These are phyloP conservation scores for Mycena metata DNA, from an alignment of 768 basidiomycete species.

Conservation along the genomic window DNA sequence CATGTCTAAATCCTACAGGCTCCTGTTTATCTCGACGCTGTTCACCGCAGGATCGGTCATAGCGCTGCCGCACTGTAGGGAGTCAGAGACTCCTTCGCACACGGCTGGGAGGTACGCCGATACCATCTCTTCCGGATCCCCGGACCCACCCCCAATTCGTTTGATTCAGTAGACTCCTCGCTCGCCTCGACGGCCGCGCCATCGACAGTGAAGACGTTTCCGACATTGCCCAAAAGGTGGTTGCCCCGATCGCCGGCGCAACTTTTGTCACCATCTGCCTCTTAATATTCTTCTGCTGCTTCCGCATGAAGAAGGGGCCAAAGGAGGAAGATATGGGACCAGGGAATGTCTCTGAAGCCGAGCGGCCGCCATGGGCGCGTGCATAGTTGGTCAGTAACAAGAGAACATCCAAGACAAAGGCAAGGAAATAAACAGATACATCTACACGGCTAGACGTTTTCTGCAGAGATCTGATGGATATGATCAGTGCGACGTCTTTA, in stretches of 20 bases:
- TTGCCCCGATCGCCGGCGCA: not conserved
- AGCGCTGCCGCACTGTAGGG: not conserved
- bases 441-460: too few species aligned
- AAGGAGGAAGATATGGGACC: not conserved
- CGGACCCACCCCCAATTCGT: not conserved
- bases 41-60: not conserved
- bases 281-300: constrained; percentile 1
- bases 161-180: not conserved
- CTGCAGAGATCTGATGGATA: too few species aligned
- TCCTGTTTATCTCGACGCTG: not conserved
- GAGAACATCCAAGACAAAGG: too few species aligned
- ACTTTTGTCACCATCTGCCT: not conserved
- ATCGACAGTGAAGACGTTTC: not conserved
- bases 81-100: not conserved
- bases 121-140: not conserved
- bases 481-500: too few species aligned
- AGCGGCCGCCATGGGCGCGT: constrained; percentile 1
- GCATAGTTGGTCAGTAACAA: too few species aligned
- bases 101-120: not conserved
- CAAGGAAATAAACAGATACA: too few species aligned
- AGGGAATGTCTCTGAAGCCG: not conserved
- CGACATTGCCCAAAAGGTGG: not conserved
- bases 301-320: not conserved
- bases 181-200: not conserved
- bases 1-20: too few species aligned